phyloP scores from a whole-genome alignment of 345 rosid genomes.

The Fremontodendron californicum region DNA sequence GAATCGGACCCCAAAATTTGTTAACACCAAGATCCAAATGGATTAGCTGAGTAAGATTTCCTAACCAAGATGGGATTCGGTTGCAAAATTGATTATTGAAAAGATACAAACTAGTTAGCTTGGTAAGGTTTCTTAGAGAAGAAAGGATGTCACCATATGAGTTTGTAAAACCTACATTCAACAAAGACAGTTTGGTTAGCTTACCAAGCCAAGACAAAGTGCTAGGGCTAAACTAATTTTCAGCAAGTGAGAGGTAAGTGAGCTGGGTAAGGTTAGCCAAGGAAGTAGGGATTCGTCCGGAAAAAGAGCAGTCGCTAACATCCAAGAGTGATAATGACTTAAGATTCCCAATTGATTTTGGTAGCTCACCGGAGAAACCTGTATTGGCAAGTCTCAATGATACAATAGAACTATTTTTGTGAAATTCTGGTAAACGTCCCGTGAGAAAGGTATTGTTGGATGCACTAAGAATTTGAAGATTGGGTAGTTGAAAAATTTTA shows the following conservation, averaged over 20 bases:
- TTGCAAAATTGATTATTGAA: background rate
- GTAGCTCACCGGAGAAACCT: background rate
- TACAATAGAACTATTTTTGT: background rate
- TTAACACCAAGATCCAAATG: rapidly evolving
- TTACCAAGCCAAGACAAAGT: background rate
- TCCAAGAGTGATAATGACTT: background rate
- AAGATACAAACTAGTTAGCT: background rate
- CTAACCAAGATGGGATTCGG: background rate
- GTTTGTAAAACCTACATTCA: background rate
- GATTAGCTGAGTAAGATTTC: background rate
- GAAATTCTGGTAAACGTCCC: background rate
- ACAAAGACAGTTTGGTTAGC: background rate
- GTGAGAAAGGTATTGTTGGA: background rate
- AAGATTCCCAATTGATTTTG: background rate
- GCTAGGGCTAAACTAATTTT: background rate
- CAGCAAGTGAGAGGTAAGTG: background rate
- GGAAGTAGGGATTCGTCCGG: background rate
- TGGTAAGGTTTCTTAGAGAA: background rate
- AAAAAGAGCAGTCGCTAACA: background rate
- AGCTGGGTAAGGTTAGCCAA: background rate
- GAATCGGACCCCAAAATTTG: background rate
- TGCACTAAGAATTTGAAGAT: background rate
- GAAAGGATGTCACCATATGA: background rate
- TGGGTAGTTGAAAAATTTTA: background rate
- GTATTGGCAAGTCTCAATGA: background rate